Evolutionary conservation across 768 basidiomycete genomes (phyloP).

Genomic region (Mycena maculata): DNA sequence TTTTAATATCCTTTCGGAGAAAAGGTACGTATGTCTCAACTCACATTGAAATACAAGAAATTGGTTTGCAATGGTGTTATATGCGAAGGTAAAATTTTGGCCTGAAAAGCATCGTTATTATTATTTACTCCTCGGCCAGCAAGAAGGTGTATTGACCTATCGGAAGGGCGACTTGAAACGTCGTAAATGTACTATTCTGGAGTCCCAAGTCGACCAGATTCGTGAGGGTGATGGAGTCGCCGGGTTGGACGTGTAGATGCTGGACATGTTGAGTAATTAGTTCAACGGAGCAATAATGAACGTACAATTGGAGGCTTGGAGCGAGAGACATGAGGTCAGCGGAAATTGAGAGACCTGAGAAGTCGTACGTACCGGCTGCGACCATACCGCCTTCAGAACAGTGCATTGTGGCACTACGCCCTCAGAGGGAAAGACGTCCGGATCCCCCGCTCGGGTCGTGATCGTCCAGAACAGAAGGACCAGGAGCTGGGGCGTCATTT

Average conservation of each 20-base stretch:
- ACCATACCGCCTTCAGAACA: neutral
- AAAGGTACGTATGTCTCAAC: neutral
- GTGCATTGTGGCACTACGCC: constrained; percentile 8
- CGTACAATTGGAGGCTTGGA: constrained; percentile 11
- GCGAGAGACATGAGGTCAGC: neutral
- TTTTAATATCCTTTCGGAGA: neutral
- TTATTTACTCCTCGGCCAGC: neutral
- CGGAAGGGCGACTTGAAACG: constrained; percentile 4
- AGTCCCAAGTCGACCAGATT: constrained; percentile 12
- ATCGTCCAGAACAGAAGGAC: neutral
- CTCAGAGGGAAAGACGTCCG: constrained; percentile 3
- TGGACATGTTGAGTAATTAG: neutral
- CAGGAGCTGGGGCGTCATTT: too few species aligned
- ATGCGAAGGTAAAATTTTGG: constrained; percentile 15
- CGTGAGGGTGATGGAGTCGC: neutral
- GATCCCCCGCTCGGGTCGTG: neutral
- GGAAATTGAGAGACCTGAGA: too few species aligned
- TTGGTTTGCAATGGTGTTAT: constrained; percentile 6
- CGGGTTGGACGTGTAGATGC: constrained; percentile 22
- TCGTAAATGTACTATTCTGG: constrained; percentile 1
- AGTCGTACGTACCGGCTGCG: neutral
- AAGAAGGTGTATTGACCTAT: neutral
- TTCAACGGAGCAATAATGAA: neutral
- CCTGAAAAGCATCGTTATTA: neutral
- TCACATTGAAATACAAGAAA: constrained; percentile 14